Percentiles rank a stretch among this genome's conserved stretches.
Conservation (phyloP, 2,329 filamentous ascomycete genomes). For the Triangularia setosa region DNA sequence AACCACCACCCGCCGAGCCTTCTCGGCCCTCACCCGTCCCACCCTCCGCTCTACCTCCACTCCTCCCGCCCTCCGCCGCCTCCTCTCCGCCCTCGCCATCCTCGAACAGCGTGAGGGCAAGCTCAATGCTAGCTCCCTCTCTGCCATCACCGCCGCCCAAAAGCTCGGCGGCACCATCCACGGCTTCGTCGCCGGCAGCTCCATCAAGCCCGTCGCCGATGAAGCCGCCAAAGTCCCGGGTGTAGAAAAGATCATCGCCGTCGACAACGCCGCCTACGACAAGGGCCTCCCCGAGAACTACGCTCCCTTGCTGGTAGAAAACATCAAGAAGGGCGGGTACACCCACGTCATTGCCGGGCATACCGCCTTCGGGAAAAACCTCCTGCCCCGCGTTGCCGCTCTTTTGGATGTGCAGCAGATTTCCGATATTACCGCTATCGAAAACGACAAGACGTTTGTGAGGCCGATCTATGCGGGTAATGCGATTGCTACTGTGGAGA, state of each 20-base stretch:
- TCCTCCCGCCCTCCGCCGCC: slow-evolving; percentile 55
- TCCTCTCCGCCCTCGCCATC: slow-evolving; percentile 84
- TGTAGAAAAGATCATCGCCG: slow-evolving; percentile 83
- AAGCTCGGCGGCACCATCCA: slow-evolving; percentile 83
- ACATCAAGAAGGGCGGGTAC: slow-evolving; percentile 92
- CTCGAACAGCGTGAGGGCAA: slow-evolving; percentile 91
- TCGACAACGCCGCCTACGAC: slow-evolving; percentile 88
- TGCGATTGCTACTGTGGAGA: slow-evolving; percentile 93
- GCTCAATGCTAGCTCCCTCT: slow-evolving; percentile 76
- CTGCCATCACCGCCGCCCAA: slow-evolving; percentile 79
- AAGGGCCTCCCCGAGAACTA: slow-evolving; percentile 93
- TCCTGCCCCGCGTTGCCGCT: slow-evolving; percentile 87
- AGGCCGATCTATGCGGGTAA: slow-evolving; percentile 97
- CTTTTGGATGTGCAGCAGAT: slow-evolving; percentile 90
- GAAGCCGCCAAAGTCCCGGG: slow-evolving; percentile 87
- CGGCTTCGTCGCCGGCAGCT: slow-evolving; percentile 79
- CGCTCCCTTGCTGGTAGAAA: slow-evolving; percentile 88
- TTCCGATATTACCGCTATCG: slow-evolving; percentile 82
- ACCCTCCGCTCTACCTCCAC: slow-evolving; percentile 13
- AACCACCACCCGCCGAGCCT: slow-evolving; percentile 29
- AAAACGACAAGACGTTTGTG: slow-evolving; percentile 90
- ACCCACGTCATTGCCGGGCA: slow-evolving; percentile 89
- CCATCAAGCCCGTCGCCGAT: slow-evolving; percentile 70
- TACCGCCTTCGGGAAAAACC: slow-evolving; percentile 93
- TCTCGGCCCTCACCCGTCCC: slow-evolving; percentile 31